These are phyloP conservation scores for Pichia insulana DNA, from an alignment of 805 yeast species.

Conservation along the genomic window DNA sequence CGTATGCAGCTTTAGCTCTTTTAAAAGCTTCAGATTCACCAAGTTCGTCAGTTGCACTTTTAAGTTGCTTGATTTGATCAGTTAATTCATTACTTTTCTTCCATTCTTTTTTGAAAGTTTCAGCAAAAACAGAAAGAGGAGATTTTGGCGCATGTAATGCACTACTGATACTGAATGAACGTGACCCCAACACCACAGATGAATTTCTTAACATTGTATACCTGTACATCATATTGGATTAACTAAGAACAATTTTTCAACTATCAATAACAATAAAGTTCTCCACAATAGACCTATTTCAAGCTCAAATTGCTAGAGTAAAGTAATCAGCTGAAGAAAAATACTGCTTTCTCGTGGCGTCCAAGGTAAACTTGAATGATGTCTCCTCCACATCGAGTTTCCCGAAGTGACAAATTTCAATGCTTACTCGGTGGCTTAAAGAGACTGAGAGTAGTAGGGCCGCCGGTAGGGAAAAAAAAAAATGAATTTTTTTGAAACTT, in stretches of 20 bases:
- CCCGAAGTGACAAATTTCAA: too few relatives aligned
- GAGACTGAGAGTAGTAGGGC: too few relatives aligned
- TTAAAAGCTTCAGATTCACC: slow-evolving; percentile 92
- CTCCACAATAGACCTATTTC: too few relatives aligned
- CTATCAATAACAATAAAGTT: neutral
- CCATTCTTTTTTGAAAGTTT: slow-evolving; percentile 88
- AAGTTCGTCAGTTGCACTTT: slow-evolving; percentile 90
- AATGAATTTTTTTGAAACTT: too few relatives aligned
- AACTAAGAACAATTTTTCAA: neutral
- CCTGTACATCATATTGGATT: slow-evolving; percentile 6
- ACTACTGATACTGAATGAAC: slow-evolving; percentile 3
- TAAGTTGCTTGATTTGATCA: slow-evolving; percentile 86
- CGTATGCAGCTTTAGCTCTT: slow-evolving; percentile 87
- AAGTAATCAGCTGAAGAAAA: too few relatives aligned
- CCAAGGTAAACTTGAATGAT: too few relatives aligned
- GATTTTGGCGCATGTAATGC: slow-evolving; percentile 34
- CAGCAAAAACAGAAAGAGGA: slow-evolving; percentile 87
- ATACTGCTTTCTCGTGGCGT: too few relatives aligned
- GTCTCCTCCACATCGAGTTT: too few relatives aligned
- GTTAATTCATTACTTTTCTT: slow-evolving; percentile 83
- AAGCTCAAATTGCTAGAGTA: too few relatives aligned
- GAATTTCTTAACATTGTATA: slow-evolving; percentile 3
- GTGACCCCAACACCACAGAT: neutral
- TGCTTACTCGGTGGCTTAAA: too few relatives aligned
- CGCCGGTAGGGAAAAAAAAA: too few relatives aligned